Base-by-base conservation (phyloP, 371 early-diverging fungal species). In the Apophysomyces elegans region DNA sequence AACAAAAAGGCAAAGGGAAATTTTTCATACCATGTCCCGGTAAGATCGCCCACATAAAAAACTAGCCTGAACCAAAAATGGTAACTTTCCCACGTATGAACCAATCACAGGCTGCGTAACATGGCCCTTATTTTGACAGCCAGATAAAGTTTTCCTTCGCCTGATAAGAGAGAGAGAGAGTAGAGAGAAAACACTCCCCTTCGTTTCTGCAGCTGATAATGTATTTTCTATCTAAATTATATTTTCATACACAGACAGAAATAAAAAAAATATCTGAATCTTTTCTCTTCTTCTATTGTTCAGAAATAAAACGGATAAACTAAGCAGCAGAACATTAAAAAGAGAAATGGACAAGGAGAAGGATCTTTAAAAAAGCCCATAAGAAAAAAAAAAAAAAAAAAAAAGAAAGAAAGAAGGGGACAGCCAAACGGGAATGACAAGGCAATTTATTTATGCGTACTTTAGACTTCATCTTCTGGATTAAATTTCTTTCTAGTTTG, bases 81-180 rank as follows among this genome's bases (percentile, higher is more conserved):
- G 69, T 37, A 68, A 58, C 63, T 70, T 66, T 58, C 62, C 66
- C 65, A 60, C 69, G 44, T 61, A 45, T 36, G 65, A 64, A 68
- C 69, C 69, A 68, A 68, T 68, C 69, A 68, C 38, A 39, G 9
- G 1, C 7, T 67, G 59, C 57, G 58, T 47, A 37, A 5, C 21
- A 6, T 18, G 9, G 54, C 21, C 54, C 54, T 50, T 50, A 50
- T 21, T 50, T 50, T 50, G 54, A 50, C 54, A 50, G 54, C 54
- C 54, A 50, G 54, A 50, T 50, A 50, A 50, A 26, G 54, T 50
- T 50, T 50, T 9, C 54, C 21, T 21, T 5, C 9, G 21, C 21
- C 54, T 50, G 54, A 50, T 50, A 50, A 50, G 54, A 47, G 41
- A 50, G 26, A 26, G 2, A 26, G 32, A 26, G 32, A 26, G 32